phyloP scores from a whole-genome alignment of 2,329 filamentous ascomycete genomes.

The Sporothrix pseudoabietina region DNA sequence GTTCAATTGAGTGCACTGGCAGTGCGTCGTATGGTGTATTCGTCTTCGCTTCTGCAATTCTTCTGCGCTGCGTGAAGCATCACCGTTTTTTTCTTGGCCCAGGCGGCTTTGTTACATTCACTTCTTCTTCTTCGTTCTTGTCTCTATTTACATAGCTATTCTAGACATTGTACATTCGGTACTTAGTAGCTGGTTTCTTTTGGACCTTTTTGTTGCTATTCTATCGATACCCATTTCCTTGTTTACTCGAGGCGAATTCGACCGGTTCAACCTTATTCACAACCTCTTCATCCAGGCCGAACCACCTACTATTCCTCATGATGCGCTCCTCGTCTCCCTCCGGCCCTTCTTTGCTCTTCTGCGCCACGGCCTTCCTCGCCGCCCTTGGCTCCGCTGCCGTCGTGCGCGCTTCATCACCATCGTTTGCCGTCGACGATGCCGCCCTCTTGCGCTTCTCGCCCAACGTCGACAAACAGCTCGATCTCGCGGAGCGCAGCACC shows the following conservation, averaged over 20 bases:
- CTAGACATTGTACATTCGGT: neutral
- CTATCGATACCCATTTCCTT: neutral
- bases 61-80: neutral
- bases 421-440: slow-evolving; percentile 7
- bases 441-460: slow-evolving; percentile 23
- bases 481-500: neutral
- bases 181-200: neutral
- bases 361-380: slow-evolving; percentile 15
- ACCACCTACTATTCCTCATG: neutral
- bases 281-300: neutral
- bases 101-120: neutral
- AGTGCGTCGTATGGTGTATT: neutral
- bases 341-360: slow-evolving; percentile 21
- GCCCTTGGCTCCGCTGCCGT: slow-evolving; percentile 6
- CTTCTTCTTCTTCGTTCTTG: neutral
- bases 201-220: neutral
- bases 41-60: neutral
- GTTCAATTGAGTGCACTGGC: neutral
- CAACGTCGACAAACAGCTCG: slow-evolving; percentile 7
- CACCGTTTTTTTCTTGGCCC: neutral
- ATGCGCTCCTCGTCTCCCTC: slow-evolving; percentile 14
- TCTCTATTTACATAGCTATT: neutral
- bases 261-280: neutral
- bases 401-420: slow-evolving; percentile 19
- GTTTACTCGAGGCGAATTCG: neutral